Evolutionary conservation across 2,329 filamentous ascomycete species (phyloP).

Genomic region (Ascochyta fabae): DNA sequence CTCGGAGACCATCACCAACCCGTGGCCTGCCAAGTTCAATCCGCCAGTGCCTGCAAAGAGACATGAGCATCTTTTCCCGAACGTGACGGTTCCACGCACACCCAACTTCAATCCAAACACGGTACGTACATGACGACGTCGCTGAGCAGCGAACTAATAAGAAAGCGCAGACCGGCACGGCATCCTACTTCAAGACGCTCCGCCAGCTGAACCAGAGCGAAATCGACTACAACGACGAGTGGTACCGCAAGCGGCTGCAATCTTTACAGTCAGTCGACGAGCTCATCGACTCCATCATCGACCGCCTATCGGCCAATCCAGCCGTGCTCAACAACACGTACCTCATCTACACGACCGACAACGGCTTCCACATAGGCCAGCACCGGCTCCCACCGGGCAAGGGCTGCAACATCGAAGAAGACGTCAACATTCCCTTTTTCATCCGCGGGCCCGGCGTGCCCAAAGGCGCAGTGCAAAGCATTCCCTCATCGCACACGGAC

Average conservation of each 20-base stretch:
- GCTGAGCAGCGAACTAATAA: not conserved
- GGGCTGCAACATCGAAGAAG: conserved; percentile 50
- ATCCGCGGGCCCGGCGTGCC: conserved; percentile 50
- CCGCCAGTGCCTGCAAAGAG: conserved; percentile 66
- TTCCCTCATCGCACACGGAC: conserved; percentile 49
- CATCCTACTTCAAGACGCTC: conserved; percentile 29
- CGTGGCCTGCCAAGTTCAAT: conserved; percentile 43
- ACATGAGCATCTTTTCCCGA: conserved; percentile 67
- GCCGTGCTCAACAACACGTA: conserved; percentile 57
- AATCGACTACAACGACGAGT: conserved; percentile 61
- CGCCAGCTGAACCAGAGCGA: conserved; percentile 53
- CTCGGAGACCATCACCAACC: conserved; percentile 28
- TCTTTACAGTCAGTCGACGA: conserved; percentile 63
- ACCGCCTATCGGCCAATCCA: conserved; percentile 48
- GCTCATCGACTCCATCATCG: conserved; percentile 56
- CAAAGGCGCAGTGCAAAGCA: conserved; percentile 26
- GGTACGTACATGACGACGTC: conserved; percentile 2
- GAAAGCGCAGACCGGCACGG: conserved; percentile 17
- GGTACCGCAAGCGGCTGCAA: conserved; percentile 58
- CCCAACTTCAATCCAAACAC: conserved; percentile 70
- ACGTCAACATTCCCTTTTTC: conserved; percentile 52
- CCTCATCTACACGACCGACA: conserved; percentile 52
- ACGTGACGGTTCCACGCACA: conserved; percentile 66
- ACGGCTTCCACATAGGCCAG: conserved; percentile 52
- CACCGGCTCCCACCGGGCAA: conserved; percentile 53